Conservation (phyloP, 179 eudicot species). For the Monotropa hypopitys region DNA sequence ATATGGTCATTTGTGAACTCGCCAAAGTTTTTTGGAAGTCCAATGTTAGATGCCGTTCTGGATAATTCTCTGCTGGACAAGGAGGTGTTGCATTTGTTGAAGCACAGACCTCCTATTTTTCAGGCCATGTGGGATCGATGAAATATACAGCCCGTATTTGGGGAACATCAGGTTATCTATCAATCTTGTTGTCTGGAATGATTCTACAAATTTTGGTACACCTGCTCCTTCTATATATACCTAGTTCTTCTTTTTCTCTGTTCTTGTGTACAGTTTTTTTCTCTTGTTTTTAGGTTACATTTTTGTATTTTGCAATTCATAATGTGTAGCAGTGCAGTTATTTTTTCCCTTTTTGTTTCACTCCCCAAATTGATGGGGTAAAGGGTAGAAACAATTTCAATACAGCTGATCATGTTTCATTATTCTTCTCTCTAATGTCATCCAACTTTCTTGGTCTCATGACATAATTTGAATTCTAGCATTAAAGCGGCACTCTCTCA, state of each 20-base stretch:
- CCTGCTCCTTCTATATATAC: constrained; percentile 13
- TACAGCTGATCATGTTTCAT: neutral
- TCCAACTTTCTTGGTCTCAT: neutral
- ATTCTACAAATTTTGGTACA: constrained; percentile 11
- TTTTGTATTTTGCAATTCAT: constrained; percentile 40
- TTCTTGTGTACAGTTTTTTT: constrained; percentile 62
- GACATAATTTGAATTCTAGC: neutral
- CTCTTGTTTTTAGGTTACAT: constrained; percentile 1
- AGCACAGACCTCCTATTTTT: constrained; percentile 71
- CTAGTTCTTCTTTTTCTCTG: constrained; percentile 21
- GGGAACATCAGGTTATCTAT: constrained; percentile 10
- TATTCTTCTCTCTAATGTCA: neutral
- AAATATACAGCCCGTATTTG: constrained; percentile 5
- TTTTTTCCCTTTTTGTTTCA: neutral
- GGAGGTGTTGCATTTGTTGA: constrained; percentile 83
- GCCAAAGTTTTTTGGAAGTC: constrained; percentile 63
- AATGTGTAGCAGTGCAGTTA: constrained; percentile 19
- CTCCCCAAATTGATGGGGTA: neutral
- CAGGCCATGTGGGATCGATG: constrained; percentile 83
- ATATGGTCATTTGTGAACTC: constrained; percentile 72
- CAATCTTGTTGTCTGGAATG: constrained; percentile 12
- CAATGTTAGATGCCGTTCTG: constrained; percentile 84
- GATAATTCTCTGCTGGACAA: constrained; percentile 45
- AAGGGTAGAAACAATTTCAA: neutral
- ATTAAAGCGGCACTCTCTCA: neutral